Conservation (phyloP, 2,329 filamentous ascomycete species). For the Cercospora canescens region DNA sequence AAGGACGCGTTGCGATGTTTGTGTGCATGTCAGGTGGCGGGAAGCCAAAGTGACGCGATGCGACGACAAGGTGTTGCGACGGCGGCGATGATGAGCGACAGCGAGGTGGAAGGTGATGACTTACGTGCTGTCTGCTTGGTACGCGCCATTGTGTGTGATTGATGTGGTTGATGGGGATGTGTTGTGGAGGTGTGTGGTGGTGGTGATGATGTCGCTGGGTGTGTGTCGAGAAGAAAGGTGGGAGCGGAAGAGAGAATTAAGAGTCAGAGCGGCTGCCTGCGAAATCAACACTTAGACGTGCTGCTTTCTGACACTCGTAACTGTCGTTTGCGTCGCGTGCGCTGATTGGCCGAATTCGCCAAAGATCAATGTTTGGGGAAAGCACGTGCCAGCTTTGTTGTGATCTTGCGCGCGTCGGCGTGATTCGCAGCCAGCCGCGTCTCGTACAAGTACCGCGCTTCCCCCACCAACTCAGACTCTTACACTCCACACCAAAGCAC, state of each 20-base stretch:
- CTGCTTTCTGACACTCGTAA: conserved; percentile 6
- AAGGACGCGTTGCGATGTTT: conserved; percentile 20
- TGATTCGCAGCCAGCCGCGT: background rate
- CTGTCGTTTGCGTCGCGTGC: background rate
- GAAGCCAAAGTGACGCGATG: conserved; percentile 24
- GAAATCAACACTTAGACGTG: conserved; percentile 4
- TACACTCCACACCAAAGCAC: conserved; percentile 25
- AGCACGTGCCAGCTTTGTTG: conserved; percentile 13
- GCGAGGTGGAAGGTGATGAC: conserved; percentile 35
- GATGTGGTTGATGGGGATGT: conserved; percentile 34
- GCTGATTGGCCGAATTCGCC: conserved; percentile 4
- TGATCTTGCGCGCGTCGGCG: conserved; percentile 11
- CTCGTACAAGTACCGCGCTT: conserved; percentile 12
- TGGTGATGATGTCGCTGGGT: conserved; percentile 24
- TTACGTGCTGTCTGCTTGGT: conserved; percentile 59
- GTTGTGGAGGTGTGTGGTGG: conserved; percentile 22
- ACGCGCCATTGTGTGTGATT: conserved; percentile 49
- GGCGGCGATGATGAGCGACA: conserved; percentile 26
- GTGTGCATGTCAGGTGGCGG: conserved; percentile 24
- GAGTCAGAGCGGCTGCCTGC: conserved; percentile 4
- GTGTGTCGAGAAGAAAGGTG: conserved; percentile 24
- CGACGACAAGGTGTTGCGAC: conserved; percentile 26
- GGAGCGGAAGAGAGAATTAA: conserved; percentile 12
- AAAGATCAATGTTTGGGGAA: conserved; percentile 3
- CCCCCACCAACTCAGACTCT: conserved; percentile 25